Base-by-base conservation (phyloP, 495 filamentous ascomycete genomes). In the Melanomma pulvis-pyrius region DNA sequence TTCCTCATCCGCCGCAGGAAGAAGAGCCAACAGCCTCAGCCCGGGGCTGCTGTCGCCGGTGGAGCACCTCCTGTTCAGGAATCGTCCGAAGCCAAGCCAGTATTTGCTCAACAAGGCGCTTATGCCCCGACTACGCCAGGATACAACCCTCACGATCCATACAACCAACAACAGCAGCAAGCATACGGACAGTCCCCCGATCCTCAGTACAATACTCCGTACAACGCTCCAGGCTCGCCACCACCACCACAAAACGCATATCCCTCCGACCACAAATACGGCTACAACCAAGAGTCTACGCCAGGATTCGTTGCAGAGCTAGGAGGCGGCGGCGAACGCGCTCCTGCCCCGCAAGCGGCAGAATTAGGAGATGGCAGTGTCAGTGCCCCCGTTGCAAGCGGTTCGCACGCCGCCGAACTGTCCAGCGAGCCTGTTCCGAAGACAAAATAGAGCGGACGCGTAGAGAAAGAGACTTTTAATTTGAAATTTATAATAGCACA, bases 1-100 rank as follows among this genome's bases (percentile, higher is more conserved):
- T 65, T 65, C 47, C 61, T 69, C 49, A 11, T 65, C 48, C 44
- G 62, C 34, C 46, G 44, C 24, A 70, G 61, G 61, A 54, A 39
- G 47, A 57, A 50, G 1, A 52, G 3, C n/a, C 47, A 1, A 12
- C 61, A 48, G 21, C 34, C 41, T 24, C 30, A 39, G 12, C 26
- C 36, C 50, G 25, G 22, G 3, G 24, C 48, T 36, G 55, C n/a
- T 21, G 25, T 39, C 25, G 48, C 39, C 21, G 22, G 26, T 36
- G 22, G 24, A n/a, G 25, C 46, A 11, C 56, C 26, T 25, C 62
- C 55, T 22, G 13, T 17, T 32, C 58, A 68, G 29, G 29, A 58
- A 8, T 3, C 29, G 7, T 41, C 52, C 36, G 66, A 69, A 2
- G n/a, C 47, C 39, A 69, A 69, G 25, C 66, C 66, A 4, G 51